Conservation (phyloP, 2,329 filamentous ascomycete genomes). For the Aspergillus tubingensis region DNA sequence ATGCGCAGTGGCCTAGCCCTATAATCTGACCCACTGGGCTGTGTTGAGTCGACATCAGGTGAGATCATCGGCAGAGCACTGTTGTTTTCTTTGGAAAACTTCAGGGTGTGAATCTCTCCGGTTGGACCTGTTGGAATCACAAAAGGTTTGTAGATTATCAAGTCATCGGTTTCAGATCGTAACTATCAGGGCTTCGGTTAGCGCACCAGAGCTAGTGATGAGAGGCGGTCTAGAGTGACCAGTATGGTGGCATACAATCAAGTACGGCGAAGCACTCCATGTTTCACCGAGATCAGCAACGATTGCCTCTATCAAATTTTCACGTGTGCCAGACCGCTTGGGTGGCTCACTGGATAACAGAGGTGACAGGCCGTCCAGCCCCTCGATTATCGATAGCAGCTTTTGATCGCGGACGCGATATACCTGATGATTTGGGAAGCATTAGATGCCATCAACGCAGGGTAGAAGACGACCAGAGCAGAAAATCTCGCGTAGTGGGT, state of each 20-base stretch:
- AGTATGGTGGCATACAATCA: slow-evolving; percentile 65
- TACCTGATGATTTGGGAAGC: slow-evolving; percentile 54
- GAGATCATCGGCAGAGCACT: slow-evolving; percentile 63
- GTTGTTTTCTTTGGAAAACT: slow-evolving; percentile 76
- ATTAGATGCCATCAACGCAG: not conserved
- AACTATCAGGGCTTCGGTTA: slow-evolving; percentile 52
- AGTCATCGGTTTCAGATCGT: slow-evolving; percentile 76
- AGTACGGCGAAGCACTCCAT: slow-evolving; percentile 69
- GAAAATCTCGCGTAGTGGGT: not conserved
- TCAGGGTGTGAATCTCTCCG: slow-evolving; percentile 48
- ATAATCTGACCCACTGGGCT: slow-evolving; percentile 21
- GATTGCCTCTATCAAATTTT: slow-evolving; percentile 74
- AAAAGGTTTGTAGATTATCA: slow-evolving; percentile 85
- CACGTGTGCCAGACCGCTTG: slow-evolving; percentile 70
- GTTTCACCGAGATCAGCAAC: slow-evolving; percentile 82
- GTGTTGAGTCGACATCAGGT: slow-evolving; percentile 53
- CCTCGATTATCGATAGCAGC: slow-evolving; percentile 73
- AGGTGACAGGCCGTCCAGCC: slow-evolving; percentile 75
- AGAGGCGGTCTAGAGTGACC: not conserved
- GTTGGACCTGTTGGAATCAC: slow-evolving; percentile 39
- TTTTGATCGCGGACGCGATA: slow-evolving; percentile 75
- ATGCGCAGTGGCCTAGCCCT: slow-evolving; percentile 48
- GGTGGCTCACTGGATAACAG: slow-evolving; percentile 71
- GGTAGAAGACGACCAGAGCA: not conserved
- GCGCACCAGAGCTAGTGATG: slow-evolving; percentile 3